These are phyloP conservation scores for Penicillium sp. DNA, from an alignment of 2,329 filamentous ascomycete species.

Conservation along the genomic window DNA sequence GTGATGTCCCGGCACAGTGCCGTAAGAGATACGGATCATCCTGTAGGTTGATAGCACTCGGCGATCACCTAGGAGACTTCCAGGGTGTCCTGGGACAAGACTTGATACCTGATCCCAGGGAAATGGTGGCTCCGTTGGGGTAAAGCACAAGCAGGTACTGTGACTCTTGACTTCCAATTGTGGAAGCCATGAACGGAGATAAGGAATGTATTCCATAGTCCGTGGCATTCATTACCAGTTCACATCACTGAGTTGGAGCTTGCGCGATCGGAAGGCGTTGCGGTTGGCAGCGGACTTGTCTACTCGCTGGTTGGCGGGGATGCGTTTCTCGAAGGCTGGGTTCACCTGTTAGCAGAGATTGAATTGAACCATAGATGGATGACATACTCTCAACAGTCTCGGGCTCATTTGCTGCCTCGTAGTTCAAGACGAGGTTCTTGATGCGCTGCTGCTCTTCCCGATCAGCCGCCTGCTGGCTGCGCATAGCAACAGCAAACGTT, in stretches of 20 bases:
- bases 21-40: neutral
- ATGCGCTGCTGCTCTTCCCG: constrained; percentile 96
- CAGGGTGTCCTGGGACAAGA: no score
- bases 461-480: constrained; percentile 88
- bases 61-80: neutral
- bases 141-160: neutral
- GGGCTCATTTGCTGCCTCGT: constrained; percentile 77
- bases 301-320: constrained; percentile 39
- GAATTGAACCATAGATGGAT: constrained; percentile 33
- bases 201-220: neutral
- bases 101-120: neutral
- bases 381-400: constrained; percentile 72
- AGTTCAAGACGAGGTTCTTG: constrained; percentile 95
- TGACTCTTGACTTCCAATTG: no score
- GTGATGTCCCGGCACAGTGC: neutral
- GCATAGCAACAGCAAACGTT: constrained; percentile 92
- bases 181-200: neutral
- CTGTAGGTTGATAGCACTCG: neutral
- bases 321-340: constrained; percentile 40
- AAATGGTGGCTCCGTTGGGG: neutral
- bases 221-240: constrained; percentile 68
- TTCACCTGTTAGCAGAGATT: constrained; percentile 20
- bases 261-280: constrained; percentile 74
- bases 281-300: constrained; percentile 61
- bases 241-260: constrained; percentile 91